Evolutionary conservation across 2,329 filamentous ascomycete species (phyloP), one percentile per base, ranked within the genome.

Genomic region (Botrytis galanthina): DNA sequence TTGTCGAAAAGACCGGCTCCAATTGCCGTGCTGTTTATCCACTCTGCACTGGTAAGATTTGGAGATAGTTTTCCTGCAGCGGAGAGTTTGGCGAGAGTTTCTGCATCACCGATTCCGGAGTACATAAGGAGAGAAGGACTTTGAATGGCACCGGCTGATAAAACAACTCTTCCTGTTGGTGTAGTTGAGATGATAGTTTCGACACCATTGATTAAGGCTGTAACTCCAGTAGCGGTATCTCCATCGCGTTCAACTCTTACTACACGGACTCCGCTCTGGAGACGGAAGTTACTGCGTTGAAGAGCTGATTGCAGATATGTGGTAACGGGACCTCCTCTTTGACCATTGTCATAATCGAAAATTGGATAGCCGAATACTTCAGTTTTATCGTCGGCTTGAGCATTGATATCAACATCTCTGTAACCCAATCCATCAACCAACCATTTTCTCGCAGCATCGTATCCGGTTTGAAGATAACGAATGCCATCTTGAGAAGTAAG

Each of bases 1-100:
- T 88, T 88, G 77, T 88, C 86, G 75, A 87, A 88, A 42, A 88
- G 83, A 48, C 84, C 84, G 22, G 83, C 80, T 61, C 87, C 87
- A 6, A 89, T 83, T 7, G 83, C 81, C 0, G 82, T 82, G 77
- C 86, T 86, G 78, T 85, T 83, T 73, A 88, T 83, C 86, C 86
- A 88, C 35, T 76, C 78, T 66, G 78, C 78, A 1, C 79, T 73
- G 0, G 79, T 75, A 14, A 83, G 74, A 8, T 80, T 74, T 5
- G 75, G 73, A 3, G 80, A 79, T 8, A 85, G 78, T 18, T 83
- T 79, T 20, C 83, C 83, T 39, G 79, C 80, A 16, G 76, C 66
- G 7, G 82, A 79, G 32, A 85, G 80, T n/a, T 77, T 78, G 1
- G 76, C 63, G 12, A 80, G 75, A 10, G 74, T 73, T n/a, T 69